Percentiles rank a stretch among this genome's conserved stretches.
phyloP scores from a whole-genome alignment of 192 early-diverging fungal species.

The Diversispora eburnea region DNA sequence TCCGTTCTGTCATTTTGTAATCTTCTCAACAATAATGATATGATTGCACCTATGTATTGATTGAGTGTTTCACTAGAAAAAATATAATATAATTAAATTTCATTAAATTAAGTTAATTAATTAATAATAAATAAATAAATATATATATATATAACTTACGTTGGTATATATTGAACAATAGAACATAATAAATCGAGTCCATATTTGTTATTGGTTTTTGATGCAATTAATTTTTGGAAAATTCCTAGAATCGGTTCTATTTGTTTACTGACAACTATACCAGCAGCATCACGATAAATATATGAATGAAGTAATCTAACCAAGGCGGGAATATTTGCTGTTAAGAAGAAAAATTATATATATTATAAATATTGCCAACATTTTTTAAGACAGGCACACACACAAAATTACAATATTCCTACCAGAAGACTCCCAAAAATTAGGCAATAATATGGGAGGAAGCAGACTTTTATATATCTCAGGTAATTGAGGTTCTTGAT shows the following conservation, averaged over 20 bases:
- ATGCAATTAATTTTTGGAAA: constrained; percentile 86
- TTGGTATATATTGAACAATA: constrained; percentile 75
- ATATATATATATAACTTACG: constrained; percentile 57
- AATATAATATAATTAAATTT: constrained; percentile 35
- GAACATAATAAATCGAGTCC: constrained; percentile 78
- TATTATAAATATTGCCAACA: not conserved
- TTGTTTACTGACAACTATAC: constrained; percentile 67
- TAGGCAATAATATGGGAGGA: constrained; percentile 75
- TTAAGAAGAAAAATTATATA: not conserved
- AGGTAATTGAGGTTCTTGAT: constrained; percentile 63
- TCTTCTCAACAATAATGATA: constrained; percentile 44
- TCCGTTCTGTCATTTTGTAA: constrained; percentile 58
- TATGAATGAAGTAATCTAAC: constrained; percentile 86
- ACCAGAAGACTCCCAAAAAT: constrained; percentile 82
- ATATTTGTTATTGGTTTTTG: constrained; percentile 79
- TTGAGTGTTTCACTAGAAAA: constrained; percentile 39
- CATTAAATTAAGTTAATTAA: constrained; percentile 25
- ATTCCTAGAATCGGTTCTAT: constrained; percentile 87
- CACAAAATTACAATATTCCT: not conserved
- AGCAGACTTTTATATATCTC: constrained; percentile 70
- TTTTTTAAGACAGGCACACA: not conserved
- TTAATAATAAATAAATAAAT: constrained; percentile 41
- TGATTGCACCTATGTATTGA: constrained; percentile 47
- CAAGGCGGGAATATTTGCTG: constrained; percentile 91
- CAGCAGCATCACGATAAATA: constrained; percentile 65